Percentiles rank a stretch among this genome's conserved stretches.
These are phyloP conservation scores for Ustilago cynodontis DNA, from an alignment of 1,284 basidiomycete genomes.

Conservation along the genomic window DNA sequence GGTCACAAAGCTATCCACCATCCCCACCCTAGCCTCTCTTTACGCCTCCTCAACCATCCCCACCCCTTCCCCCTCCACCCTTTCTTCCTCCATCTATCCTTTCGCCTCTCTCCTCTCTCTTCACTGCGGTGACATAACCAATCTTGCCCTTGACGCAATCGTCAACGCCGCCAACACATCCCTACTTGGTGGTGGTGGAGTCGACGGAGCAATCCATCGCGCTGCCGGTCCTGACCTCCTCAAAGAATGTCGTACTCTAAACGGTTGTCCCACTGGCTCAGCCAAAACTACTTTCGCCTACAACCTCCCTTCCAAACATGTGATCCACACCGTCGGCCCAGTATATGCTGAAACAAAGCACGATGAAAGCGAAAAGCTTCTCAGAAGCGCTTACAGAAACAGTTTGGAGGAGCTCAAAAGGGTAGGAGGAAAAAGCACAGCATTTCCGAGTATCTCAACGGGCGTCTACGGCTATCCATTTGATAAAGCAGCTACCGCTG, in stretches of 20 bases:
- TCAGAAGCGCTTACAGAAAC: constrained; percentile 70
- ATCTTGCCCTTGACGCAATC: constrained; percentile 57
- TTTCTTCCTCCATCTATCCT: constrained; percentile 25
- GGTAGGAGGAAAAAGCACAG: constrained; percentile 38
- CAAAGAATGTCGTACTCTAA: constrained; percentile 76
- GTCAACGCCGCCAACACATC: constrained; percentile 66
- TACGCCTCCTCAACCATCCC: constrained; percentile 19
- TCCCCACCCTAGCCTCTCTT: constrained; percentile 34
- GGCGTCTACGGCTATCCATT: constrained; percentile 68
- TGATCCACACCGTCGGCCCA: constrained; percentile 93
- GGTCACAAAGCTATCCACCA: constrained; percentile 16
- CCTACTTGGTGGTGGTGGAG: constrained; percentile 70
- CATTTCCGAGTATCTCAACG: constrained; percentile 67
- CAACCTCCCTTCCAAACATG: constrained; percentile 74
- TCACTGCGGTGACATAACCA: constrained; percentile 41
- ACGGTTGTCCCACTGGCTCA: constrained; percentile 83
- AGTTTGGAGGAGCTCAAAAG: constrained; percentile 50
- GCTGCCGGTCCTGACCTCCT: constrained; percentile 83
- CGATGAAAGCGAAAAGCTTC: constrained; percentile 52
- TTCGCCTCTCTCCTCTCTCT: constrained; percentile 22
- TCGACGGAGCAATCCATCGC: constrained; percentile 86
- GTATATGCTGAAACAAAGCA: constrained; percentile 73
- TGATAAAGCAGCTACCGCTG: constrained; percentile 49
- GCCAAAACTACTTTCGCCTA: constrained; percentile 79
- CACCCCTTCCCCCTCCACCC: constrained; percentile 9